Percentiles rank a stretch among this genome's conserved stretches.
These are phyloP conservation scores for Sporothrix brasiliensis DNA, from an alignment of 2,329 filamentous ascomycete species.

Conservation along the genomic window DNA sequence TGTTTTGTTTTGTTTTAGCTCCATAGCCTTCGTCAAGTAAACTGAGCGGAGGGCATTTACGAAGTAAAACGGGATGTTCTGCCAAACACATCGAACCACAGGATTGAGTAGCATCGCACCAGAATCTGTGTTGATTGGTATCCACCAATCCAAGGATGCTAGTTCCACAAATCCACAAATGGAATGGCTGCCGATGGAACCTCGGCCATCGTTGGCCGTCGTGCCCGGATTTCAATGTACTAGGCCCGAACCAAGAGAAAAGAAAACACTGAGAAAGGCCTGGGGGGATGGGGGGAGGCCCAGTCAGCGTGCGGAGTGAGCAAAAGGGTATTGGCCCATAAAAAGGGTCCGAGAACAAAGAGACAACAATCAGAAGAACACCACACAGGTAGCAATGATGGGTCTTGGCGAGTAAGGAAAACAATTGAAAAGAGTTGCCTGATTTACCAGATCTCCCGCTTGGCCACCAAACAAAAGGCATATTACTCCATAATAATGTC, in stretches of 20 bases:
- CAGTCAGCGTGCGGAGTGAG: slow-evolving; percentile 12
- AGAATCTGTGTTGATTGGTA: slow-evolving; percentile 11
- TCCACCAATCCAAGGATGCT: neutral
- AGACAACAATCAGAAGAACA: neutral
- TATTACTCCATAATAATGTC: too few species aligned
- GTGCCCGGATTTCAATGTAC: neutral
- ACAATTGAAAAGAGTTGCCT: too few species aligned
- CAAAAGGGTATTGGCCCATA: neutral
- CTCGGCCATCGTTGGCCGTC: slow-evolving; percentile 28
- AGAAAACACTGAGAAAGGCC: neutral
- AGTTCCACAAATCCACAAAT: slow-evolving; percentile 2
- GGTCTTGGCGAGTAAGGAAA: neutral
- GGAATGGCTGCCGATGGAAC: slow-evolving; percentile 26
- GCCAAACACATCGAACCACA: slow-evolving; percentile 23
- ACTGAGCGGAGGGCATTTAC: neutral
- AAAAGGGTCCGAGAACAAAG: neutral
- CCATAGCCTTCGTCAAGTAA: neutral
- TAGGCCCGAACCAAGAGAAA: slow-evolving; percentile 4
- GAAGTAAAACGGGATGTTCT: neutral
- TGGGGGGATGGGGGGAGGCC: neutral
- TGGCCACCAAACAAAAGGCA: too few species aligned
- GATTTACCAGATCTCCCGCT: too few species aligned
- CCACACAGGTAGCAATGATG: neutral
- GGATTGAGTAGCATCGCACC: slow-evolving; percentile 22
- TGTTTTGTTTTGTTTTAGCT: neutral